Evolutionary conservation across 768 basidiomycete genomes (phyloP).

Genomic region (Serendipita sp.): DNA sequence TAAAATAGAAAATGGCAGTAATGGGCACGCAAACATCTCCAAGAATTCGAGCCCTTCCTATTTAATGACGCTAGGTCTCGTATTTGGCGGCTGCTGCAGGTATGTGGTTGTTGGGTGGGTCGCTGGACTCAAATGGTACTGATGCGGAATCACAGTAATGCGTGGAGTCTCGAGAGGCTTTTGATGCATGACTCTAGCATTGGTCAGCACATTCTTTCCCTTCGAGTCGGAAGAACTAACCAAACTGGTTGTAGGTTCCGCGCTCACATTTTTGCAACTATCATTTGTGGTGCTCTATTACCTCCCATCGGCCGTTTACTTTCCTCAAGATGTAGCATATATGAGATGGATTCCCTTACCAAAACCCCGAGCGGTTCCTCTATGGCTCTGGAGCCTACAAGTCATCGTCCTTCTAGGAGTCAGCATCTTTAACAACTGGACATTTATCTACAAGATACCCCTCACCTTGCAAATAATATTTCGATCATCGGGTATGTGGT

Average conservation of each 20-base stretch:
- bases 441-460: constrained; percentile 61
- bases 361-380: constrained; percentile 52
- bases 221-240: not conserved
- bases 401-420: constrained; percentile 52
- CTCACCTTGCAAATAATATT: constrained; percentile 71
- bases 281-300: constrained; percentile 56
- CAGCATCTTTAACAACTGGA: constrained; percentile 68
- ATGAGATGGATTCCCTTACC: constrained; percentile 30
- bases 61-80: constrained; percentile 35
- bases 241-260: constrained; percentile 36
- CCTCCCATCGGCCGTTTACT: constrained; percentile 45
- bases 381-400: constrained; percentile 52
- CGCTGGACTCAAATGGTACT: constrained; percentile 10
- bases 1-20: not conserved
- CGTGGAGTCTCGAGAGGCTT: constrained; percentile 61
- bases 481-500: constrained; percentile 52
- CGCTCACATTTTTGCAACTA: constrained; percentile 76
- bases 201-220: constrained; percentile 27
- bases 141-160: constrained; percentile 37
- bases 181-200: constrained; percentile 51
- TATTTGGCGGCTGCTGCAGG: constrained; percentile 78
- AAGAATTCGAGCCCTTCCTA: constrained; percentile 16
- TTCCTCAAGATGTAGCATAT: constrained; percentile 16
- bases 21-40: not conserved
- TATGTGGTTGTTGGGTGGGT: constrained; percentile 17